Conservation (phyloP, 192 early-diverging fungal genomes). For the Oehlia diaphana region DNA sequence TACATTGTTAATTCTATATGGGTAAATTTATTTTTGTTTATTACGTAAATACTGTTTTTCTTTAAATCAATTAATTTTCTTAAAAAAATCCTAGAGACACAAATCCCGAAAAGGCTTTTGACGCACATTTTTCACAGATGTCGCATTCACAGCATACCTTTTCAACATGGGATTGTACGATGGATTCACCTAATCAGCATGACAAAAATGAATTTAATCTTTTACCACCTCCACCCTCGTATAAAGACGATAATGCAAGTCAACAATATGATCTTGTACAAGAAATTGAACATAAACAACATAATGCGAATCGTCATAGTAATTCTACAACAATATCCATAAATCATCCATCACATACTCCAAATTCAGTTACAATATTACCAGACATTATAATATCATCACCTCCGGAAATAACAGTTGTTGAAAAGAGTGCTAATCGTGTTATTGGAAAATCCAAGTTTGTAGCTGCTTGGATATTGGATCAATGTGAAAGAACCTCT, state of each 20-base stretch:
- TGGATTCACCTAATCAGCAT: background rate
- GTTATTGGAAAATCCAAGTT: background rate
- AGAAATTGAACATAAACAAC: background rate
- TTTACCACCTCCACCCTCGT: conserved; percentile 10
- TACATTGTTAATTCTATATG: background rate
- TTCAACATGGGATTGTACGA: background rate
- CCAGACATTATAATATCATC: background rate
- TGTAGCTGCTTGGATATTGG: conserved; percentile 8
- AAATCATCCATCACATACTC: background rate
- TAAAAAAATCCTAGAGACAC: background rate
- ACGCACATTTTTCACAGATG: background rate
- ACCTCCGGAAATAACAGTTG: background rate
- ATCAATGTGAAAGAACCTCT: background rate
- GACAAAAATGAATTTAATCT: background rate
- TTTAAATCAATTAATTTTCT: background rate
- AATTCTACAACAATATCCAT: background rate
- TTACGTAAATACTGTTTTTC: background rate
- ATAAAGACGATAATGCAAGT: background rate
- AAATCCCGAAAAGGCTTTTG: conserved; percentile 2
- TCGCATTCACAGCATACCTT: background rate
- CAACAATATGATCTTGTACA: background rate
- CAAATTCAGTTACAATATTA: background rate
- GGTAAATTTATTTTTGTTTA: background rate
- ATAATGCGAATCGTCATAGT: background rate
- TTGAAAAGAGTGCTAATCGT: background rate